phyloP scores from a whole-genome alignment of 176 grass and related monocot genomes.

The Avena insularis region DNA sequence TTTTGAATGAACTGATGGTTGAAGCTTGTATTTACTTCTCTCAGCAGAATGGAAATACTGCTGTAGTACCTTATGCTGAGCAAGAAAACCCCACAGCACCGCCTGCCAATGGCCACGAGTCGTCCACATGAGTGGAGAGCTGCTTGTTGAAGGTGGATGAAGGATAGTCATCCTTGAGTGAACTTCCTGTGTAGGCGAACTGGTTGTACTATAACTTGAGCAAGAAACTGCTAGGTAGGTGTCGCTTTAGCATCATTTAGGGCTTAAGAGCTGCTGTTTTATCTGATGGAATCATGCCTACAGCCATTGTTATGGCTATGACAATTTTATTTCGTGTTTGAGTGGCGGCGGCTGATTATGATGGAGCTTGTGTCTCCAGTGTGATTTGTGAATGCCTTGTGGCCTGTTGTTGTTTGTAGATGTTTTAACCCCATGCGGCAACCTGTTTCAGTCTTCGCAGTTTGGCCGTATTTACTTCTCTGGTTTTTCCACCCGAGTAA shows the following conservation, averaged over 20 bases:
- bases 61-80: constrained; percentile 10
- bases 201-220: constrained; percentile 58
- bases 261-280: constrained; percentile 35
- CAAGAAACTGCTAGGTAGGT: constrained; percentile 38
- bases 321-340: constrained; percentile 35
- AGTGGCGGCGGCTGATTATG: not conserved
- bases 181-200: constrained; percentile 32
- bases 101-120: constrained; percentile 50
- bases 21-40: not conserved
- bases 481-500: too few species aligned
- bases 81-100: constrained; percentile 37
- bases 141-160: constrained; percentile 23
- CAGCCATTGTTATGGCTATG: constrained; percentile 33
- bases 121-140: constrained; percentile 30
- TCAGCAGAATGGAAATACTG: constrained; percentile 49
- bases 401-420: constrained; percentile 41
- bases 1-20: constrained; percentile 30
- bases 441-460: not conserved
- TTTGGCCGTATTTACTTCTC: too few species aligned
- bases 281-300: constrained; percentile 37
- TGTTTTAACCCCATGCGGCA: constrained; percentile 17
- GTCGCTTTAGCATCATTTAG: constrained; percentile 1
- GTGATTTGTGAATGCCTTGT: not conserved
- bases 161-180: constrained; percentile 21
- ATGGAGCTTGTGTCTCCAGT: constrained; percentile 16